These are phyloP conservation scores for Globisporangium paddicum DNA, from an alignment of 352 stramenopile species.

Conservation along the genomic window DNA sequence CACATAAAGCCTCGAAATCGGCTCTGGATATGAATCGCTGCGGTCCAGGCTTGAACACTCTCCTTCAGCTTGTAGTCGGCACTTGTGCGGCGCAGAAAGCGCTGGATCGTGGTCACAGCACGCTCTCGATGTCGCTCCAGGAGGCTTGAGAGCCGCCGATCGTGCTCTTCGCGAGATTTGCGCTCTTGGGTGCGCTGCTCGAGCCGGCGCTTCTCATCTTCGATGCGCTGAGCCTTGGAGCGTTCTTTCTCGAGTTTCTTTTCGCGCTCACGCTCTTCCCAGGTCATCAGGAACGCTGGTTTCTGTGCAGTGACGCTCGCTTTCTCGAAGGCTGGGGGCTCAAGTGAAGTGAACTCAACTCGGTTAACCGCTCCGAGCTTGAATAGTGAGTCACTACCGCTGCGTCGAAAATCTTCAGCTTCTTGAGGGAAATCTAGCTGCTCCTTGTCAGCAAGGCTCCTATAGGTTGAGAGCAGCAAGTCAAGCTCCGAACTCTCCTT, in stretches of 20 bases:
- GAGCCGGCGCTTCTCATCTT: slow-evolving; percentile 55
- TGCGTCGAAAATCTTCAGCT: too few species aligned
- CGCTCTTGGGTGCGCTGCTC: slow-evolving; percentile 33
- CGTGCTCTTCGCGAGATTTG: slow-evolving; percentile 12
- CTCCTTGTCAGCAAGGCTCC: slow-evolving; percentile 37
- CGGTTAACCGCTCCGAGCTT: neutral
- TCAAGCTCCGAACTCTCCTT: slow-evolving; percentile 53
- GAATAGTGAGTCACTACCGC: neutral
- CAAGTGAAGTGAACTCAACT: neutral
- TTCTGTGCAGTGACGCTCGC: slow-evolving; percentile 23
- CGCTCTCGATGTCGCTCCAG: slow-evolving; percentile 15
- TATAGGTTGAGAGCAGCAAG: slow-evolving; percentile 46
- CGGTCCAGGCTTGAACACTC: neutral
- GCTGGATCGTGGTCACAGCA: slow-evolving; percentile 24
- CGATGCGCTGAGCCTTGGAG: slow-evolving; percentile 51
- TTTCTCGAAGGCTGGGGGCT: neutral
- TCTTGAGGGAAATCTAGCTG: neutral
- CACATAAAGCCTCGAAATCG: slow-evolving; percentile 24
- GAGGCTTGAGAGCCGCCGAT: slow-evolving; percentile 11
- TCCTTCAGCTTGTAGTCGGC: neutral
- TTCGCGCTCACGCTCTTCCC: slow-evolving; percentile 64
- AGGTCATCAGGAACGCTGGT: slow-evolving; percentile 60
- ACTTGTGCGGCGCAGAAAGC: slow-evolving; percentile 14
- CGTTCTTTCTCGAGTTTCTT: slow-evolving; percentile 53
- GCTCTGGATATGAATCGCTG: slow-evolving; percentile 28